These are phyloP conservation scores for Bidens hawaiensis DNA, from an alignment of 140 eudicot genomes.

Conservation along the genomic window DNA sequence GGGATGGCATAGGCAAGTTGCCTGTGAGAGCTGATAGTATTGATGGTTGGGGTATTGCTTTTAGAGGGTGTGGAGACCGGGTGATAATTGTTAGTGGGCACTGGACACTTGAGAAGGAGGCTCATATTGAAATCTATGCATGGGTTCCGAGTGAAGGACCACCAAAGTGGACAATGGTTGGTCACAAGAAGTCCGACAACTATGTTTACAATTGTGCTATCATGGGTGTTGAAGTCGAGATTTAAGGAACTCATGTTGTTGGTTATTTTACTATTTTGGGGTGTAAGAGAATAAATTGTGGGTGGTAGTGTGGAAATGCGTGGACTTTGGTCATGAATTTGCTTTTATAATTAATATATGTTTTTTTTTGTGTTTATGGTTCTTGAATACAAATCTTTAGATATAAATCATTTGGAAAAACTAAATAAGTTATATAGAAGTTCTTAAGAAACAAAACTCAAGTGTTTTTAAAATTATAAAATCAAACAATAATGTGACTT, in stretches of 20 bases:
- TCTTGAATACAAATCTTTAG: not conserved
- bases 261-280: not conserved
- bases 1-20: conserved; percentile 52
- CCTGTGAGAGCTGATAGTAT: conserved; percentile 58
- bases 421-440: not conserved
- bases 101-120: conserved; percentile 37
- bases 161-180: conserved; percentile 61
- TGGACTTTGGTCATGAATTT: not conserved
- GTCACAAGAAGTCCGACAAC: conserved; percentile 47
- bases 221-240: conserved; percentile 60
- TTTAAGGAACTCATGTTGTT: not conserved
- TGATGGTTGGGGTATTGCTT: conserved; percentile 88
- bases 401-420: too few species aligned
- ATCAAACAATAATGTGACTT: too few species aligned
- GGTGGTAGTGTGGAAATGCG: not conserved
- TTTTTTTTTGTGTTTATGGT: not conserved
- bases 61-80: conserved; percentile 78
- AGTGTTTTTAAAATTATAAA: too few species aligned
- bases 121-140: conserved; percentile 59
- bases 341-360: not conserved
- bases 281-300: not conserved
- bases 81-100: conserved; percentile 81
- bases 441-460: too few species aligned
- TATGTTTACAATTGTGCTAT: conserved; percentile 88
- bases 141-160: conserved; percentile 79